Percentiles rank a stretch among this genome's conserved stretches.
These are phyloP conservation scores for Hysterium pulicare DNA, from an alignment of 2,329 filamentous ascomycete species.

Conservation along the genomic window DNA sequence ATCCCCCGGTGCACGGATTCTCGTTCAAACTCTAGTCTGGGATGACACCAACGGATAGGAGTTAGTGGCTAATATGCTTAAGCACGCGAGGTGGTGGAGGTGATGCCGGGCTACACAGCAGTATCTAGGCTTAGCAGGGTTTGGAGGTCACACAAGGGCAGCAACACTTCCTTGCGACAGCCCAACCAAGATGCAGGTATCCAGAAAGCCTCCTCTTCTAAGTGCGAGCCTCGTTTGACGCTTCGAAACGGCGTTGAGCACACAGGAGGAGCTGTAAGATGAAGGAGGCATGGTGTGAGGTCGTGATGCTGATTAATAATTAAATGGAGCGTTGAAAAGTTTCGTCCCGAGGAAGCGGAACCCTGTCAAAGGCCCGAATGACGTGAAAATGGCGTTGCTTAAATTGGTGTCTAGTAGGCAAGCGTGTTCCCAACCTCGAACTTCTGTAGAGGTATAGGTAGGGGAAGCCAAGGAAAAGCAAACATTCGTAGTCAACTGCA, in stretches of 20 bases:
- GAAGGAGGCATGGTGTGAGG: constrained; percentile 2
- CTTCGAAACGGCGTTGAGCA: not conserved
- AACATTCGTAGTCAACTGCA: too few species aligned
- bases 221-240: too few species aligned
- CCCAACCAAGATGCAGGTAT: too few species aligned
- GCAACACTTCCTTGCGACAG: too few species aligned
- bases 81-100: constrained; percentile 24
- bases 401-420: too few species aligned
- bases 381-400: constrained; percentile 5
- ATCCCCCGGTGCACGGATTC: not conserved
- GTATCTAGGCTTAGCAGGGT: constrained; percentile 30
- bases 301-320: constrained; percentile 13
- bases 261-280: not conserved
- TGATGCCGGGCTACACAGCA: constrained; percentile 28
- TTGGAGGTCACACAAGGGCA: constrained; percentile 7
- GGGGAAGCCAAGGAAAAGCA: too few species aligned
- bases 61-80: not conserved
- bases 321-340: constrained; percentile 2
- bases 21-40: not conserved
- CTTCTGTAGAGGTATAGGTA: too few species aligned
- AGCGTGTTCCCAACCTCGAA: too few species aligned
- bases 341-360: constrained; percentile 7
- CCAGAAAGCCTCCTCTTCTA: too few species aligned
- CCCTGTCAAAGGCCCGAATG: constrained; percentile 9
- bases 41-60: not conserved